Evolutionary conservation across 106 monocot species (phyloP).

Genomic region (Phalaenopsis aphrodite): DNA sequence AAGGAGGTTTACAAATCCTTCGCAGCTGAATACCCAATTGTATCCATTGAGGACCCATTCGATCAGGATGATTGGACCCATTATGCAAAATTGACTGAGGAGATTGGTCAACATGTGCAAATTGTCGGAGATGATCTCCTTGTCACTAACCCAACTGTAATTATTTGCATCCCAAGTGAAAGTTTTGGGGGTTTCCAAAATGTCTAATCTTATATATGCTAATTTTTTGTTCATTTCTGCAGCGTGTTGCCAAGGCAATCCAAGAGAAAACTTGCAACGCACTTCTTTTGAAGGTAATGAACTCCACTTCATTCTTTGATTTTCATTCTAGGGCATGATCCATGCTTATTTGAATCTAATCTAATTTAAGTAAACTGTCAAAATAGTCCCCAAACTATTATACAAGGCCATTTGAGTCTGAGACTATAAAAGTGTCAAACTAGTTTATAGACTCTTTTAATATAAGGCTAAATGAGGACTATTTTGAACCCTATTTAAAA

Average conservation of each 20-base stretch:
- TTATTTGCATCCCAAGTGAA: neutral
- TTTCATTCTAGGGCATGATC: no score
- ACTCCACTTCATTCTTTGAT: neutral
- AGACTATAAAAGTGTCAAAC: no score
- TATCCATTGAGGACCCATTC: conserved; percentile 97
- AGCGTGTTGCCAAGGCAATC: conserved; percentile 93
- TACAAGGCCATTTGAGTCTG: no score
- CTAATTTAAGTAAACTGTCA: no score
- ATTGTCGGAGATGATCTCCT: conserved; percentile 99
- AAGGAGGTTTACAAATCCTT: conserved; percentile 93
- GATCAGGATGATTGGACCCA: conserved; percentile 97
- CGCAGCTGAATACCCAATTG: conserved; percentile 81
- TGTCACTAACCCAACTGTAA: conserved; percentile 94
- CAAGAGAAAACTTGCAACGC: conserved; percentile 93
- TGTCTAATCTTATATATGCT: neutral
- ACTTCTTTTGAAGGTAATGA: conserved; percentile 82
- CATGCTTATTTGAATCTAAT: no score
- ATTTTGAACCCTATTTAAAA: no score
- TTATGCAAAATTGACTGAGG: conserved; percentile 82
- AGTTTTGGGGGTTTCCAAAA: neutral
- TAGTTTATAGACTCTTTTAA: no score
- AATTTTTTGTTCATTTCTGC: conserved; percentile 4
- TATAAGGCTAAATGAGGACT: no score
- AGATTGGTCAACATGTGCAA: conserved; percentile 77
- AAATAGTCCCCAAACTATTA: no score